Base-by-base conservation (phyloP, 2,329 filamentous ascomycete species). In the Pseudogymnoascus sp. region DNA sequence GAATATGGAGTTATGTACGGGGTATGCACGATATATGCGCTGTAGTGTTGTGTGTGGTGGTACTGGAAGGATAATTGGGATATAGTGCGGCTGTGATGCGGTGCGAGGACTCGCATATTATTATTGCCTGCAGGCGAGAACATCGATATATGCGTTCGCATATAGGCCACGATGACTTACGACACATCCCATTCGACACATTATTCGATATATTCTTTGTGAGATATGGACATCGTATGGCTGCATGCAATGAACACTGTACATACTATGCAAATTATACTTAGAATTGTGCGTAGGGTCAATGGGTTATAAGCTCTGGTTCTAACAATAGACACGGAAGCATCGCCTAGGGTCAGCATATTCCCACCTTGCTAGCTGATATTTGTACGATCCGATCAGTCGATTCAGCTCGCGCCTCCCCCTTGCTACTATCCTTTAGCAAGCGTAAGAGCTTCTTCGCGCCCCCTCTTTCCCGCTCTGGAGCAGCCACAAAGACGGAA, bases 1-100 rank as follows among this genome's bases (percentile, higher is more conserved):
- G 4, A 53, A 53, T 53, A 53, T 33, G n/a, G 8, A 53, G 25
- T 53, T 53, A 53, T 53, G 43, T 53, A 53, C 25, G 43, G 43
- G 43, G 43, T 53, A 53, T 53, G 43, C n/a, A 33, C 43, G 8
- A 53, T 50, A 30, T 50, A 30, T 50, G 43, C 43, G 20, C 14
- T 47, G 41, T 14, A 6, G 35, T 47, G 41, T 8, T 43, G 11
- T 47, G 43, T 30, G 30, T 50, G 14, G 43, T 30, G 43, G 25
- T 2, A 53, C 43, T 18, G 14, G 43, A 15, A 28, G 41, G 25
- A 30, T 30, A 47, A 25, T 12, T 8, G 2, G 20, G 39, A 43
- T 50, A 50, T 50, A 50, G 43, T 30, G 22, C 43, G 25, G 43
- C 43, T 50, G 43, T 50, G 22, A 50, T 50, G 43, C 22, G n/a